Percentiles rank a stretch among this genome's conserved stretches.
Evolutionary conservation across 2,329 filamentous ascomycete genomes (phyloP).

Genomic region (Fusarium pseudocircinatum): DNA sequence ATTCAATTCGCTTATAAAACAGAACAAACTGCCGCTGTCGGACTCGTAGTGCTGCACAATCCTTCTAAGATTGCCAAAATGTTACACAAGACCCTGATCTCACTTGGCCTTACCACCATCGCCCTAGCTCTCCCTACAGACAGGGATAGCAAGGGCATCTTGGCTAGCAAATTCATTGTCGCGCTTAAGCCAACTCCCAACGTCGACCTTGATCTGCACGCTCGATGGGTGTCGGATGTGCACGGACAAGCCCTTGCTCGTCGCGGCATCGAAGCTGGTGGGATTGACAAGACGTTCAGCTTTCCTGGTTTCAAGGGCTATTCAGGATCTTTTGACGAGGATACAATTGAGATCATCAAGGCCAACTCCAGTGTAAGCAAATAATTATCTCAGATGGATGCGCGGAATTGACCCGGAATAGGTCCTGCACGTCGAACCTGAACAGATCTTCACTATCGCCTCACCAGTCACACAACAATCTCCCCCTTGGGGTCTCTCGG

Average conservation of each 20-base stretch:
- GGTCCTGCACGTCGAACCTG: not conserved
- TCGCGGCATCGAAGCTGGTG: not conserved
- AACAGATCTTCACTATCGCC: not conserved
- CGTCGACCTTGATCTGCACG: not conserved
- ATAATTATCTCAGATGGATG: rapidly evolving
- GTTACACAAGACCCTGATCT: rapidly evolving
- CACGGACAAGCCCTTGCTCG: not conserved
- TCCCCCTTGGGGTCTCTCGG: slow-evolving; percentile 3
- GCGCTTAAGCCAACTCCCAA: not conserved
- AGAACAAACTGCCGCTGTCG: rapidly evolving
- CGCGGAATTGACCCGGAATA: not conserved
- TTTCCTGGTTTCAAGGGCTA: slow-evolving; percentile 10
- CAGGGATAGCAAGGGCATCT: not conserved
- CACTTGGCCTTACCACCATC: not conserved
- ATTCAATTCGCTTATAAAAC: not conserved
- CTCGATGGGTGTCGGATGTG: not conserved
- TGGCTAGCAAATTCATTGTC: not conserved
- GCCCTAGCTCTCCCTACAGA: not conserved
- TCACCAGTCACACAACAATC: not conserved
- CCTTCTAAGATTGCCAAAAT: rapidly evolving
- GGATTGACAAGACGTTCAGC: not conserved
- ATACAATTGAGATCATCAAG: slow-evolving; percentile 1
- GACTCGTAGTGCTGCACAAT: rapidly evolving
- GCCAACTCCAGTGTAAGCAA: not conserved
- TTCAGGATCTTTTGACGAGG: not conserved